Evolutionary conservation across 2,329 filamentous ascomycete genomes (phyloP), one percentile per base, ranked within the genome.

Genomic region (Exophiala aquamarina): DNA sequence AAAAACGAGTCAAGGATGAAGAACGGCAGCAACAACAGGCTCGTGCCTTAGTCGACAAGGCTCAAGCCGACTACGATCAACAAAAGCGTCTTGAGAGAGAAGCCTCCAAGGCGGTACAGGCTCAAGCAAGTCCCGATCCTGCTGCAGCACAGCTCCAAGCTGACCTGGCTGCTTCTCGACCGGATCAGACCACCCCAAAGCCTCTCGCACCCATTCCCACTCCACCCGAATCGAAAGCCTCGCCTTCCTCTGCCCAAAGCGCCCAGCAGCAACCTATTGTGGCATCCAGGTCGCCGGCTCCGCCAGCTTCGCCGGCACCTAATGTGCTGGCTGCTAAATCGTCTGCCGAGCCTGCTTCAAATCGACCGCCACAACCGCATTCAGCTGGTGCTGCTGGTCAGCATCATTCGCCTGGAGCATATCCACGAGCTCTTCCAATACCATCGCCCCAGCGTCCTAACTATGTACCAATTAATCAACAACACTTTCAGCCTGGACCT

Each of bases 1-100:
- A 91, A 63, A 75, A 76, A 60, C 79, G 78, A 35, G 72, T 76
- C 44, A 74, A 71, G 66, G 75, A 81, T 51, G 70, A 77, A 35
- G 29, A 34, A 35, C n/a, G 10, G 14, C 35, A 37, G 18, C 35
- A 37, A 19, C 14, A 37, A 8, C 35, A 19, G 19, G 35, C 35
- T 13, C 35, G 35, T 18, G 35, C 35, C 7, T 19, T 37, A 7
- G 15, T 37, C 7, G 14, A 37, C 14, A 37, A 37, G n/a, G 35
- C 35, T 17, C 35, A 37, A 19, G 35, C 35, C 35, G 35, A 37
- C 35, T 19, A 18, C 7, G 35, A 37, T n/a, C 14, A 37, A 8
- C 15, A 37, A 19, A 37, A 37, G 19, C 15, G 35, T 19, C 15
- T 18, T 15, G 35, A 37, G 7, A 18, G 35, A 21, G 35, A 37